Evolutionary conservation across 768 basidiomycete species (phyloP).

Genomic region (Trichaptum fuscoviolaceum): DNA sequence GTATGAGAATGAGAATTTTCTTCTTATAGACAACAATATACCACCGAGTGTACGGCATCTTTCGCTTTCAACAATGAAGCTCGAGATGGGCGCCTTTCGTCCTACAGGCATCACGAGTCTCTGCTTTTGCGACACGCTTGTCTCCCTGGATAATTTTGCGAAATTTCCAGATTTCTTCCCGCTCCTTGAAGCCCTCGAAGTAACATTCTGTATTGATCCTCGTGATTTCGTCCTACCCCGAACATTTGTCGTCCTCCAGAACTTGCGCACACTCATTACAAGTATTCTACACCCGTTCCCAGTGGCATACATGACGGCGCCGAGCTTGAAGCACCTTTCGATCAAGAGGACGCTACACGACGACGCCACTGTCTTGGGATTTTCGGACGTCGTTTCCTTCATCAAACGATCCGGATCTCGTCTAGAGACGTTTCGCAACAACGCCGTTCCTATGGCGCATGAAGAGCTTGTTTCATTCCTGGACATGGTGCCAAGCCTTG

Average conservation of each 20-base stretch:
- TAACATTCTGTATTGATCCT: neutral
- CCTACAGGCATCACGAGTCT: neutral
- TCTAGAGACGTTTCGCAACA: too few relatives aligned
- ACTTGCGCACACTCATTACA: neutral
- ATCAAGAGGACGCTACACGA: too few relatives aligned
- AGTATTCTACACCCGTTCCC: neutral
- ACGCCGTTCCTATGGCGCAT: too few relatives aligned
- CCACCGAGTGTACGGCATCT: neutral
- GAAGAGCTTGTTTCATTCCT: too few relatives aligned
- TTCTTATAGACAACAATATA: neutral
- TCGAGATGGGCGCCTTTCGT: neutral
- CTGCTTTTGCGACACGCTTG: neutral
- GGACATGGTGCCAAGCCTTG: too few relatives aligned
- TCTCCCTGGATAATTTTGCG: neutral
- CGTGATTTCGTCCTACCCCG: too few relatives aligned
- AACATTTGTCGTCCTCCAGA: neutral
- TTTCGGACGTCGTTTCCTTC: too few relatives aligned
- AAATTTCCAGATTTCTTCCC: neutral
- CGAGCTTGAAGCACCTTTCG: neutral
- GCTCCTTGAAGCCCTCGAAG: neutral
- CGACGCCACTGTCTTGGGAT: too few relatives aligned
- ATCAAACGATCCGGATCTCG: too few relatives aligned
- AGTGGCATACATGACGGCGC: neutral
- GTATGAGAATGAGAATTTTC: neutral
- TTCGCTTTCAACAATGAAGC: neutral